Percentiles rank a stretch among this genome's conserved stretches.
These are phyloP conservation scores for Leishmania braziliensis DNA, from an alignment of 208 protist species.

Conservation along the genomic window DNA sequence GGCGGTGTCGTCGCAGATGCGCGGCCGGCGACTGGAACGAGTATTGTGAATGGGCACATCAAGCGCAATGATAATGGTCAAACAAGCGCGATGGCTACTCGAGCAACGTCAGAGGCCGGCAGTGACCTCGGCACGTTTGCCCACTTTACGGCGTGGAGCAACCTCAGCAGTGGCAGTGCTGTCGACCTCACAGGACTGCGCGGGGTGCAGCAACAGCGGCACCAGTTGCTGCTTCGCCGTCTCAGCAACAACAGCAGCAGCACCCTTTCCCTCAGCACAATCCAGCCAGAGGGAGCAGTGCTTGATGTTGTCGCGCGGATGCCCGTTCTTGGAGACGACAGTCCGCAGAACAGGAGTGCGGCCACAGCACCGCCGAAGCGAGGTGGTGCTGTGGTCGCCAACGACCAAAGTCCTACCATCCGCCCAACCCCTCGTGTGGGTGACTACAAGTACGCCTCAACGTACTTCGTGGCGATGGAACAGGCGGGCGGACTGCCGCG, in stretches of 20 bases:
- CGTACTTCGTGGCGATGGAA: constrained; percentile 32
- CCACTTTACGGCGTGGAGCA: not conserved
- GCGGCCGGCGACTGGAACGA: constrained; percentile 6
- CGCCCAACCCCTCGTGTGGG: not conserved
- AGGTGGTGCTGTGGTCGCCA: not conserved
- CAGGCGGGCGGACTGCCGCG: not conserved
- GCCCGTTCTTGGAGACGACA: constrained; percentile 20
- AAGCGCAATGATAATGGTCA: not conserved
- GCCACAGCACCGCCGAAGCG: not conserved
- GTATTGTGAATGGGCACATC: not conserved
- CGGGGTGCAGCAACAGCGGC: constrained; percentile 8
- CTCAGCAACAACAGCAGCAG: constrained; percentile 13
- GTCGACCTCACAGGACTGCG: constrained; percentile 1
- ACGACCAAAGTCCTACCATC: not conserved
- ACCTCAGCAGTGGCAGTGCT: not conserved
- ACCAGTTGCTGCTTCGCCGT: not conserved
- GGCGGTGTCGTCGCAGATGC: constrained; percentile 30
- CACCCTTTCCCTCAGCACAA: constrained; percentile 18
- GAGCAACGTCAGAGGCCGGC: not conserved
- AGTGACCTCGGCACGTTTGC: not conserved
- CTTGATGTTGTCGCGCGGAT: constrained; percentile 25
- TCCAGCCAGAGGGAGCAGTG: not conserved
- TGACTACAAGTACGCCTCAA: constrained; percentile 25
- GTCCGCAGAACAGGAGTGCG: not conserved
- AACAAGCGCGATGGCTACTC: not conserved